Percentiles rank a stretch among this genome's conserved stretches.
Evolutionary conservation across 495 filamentous ascomycete species (phyloP).

Genomic region (Penicillium dipodomyicola): DNA sequence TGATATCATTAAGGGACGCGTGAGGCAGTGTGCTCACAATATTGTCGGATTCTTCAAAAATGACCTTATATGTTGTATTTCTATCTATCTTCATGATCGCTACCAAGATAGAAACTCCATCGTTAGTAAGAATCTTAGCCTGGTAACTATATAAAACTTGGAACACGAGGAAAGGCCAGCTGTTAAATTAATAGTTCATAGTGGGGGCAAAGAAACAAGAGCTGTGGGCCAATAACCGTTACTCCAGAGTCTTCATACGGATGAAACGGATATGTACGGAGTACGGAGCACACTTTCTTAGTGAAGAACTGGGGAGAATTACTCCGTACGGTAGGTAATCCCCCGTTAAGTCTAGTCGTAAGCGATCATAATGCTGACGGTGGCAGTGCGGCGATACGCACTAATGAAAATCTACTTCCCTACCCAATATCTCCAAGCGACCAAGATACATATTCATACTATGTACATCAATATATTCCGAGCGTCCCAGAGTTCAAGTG

Average conservation of each 20-base stretch:
- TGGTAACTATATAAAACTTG: not conserved
- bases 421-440: not conserved
- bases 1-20: constrained; percentile 7
- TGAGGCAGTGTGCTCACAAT: too few relatives aligned
- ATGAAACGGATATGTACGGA: not conserved
- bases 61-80: too few relatives aligned
- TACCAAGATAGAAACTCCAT: not conserved
- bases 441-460: not conserved
- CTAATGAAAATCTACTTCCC: not conserved
- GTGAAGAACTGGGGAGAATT: constrained; percentile 5
- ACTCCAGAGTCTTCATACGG: constrained; percentile 6
- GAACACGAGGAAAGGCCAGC: not conserved
- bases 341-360: not conserved
- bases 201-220: not conserved
- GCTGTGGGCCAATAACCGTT: constrained; percentile 7
- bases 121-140: not conserved
- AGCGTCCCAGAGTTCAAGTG: constrained; percentile 5
- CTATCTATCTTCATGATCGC: too few relatives aligned
- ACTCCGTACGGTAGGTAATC: not conserved
- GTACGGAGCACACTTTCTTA: not conserved
- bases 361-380: constrained; percentile 3
- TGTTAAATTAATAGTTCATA: constrained; percentile 1
- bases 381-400: constrained; percentile 1
- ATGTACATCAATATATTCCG: not conserved
- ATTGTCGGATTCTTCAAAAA: too few relatives aligned